Evolutionary conservation across 345 rosid genomes (phyloP).

Genomic region (Gossypium thurberi): DNA sequence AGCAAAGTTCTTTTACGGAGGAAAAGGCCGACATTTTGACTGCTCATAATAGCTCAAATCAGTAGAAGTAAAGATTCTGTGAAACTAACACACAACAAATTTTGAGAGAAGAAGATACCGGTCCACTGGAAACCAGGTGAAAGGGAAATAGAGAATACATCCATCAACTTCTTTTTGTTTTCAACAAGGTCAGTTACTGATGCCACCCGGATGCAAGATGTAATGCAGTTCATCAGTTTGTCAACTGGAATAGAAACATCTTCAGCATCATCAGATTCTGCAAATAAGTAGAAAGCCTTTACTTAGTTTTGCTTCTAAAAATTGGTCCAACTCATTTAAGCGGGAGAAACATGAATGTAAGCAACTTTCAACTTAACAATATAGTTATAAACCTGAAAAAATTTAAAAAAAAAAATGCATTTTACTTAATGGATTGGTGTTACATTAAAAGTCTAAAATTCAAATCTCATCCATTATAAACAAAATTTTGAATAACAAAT

Average conservation of each 20-base stretch:
- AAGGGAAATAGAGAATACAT: constrained; percentile 37
- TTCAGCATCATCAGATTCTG: constrained; percentile 55
- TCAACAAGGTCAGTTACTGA: constrained; percentile 43
- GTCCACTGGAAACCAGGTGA: constrained; percentile 76
- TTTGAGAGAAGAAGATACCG: constrained; percentile 42
- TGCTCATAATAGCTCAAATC: constrained; percentile 29
- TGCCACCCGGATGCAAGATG: constrained; percentile 65
- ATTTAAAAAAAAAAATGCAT: not conserved
- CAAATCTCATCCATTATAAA: not conserved
- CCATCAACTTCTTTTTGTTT: constrained; percentile 50
- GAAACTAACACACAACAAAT: not conserved
- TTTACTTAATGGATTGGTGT: not conserved
- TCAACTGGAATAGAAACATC: constrained; percentile 51
- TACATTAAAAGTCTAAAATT: not conserved
- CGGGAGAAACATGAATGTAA: not conserved
- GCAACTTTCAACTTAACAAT: not conserved
- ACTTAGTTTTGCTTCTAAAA: not conserved
- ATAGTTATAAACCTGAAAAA: not conserved
- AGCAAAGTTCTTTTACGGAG: constrained; percentile 63
- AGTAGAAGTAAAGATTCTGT: not conserved
- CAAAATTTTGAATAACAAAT: too few species aligned
- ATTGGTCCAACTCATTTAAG: not conserved
- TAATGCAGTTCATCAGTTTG: constrained; percentile 60
- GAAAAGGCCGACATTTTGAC: constrained; percentile 74
- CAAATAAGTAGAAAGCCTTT: constrained; percentile 12